Percentiles rank a stretch among this genome's conserved stretches.
These are phyloP conservation scores for Vitis rupestris DNA, from an alignment of 164 flowering plant genomes.

Conservation along the genomic window DNA sequence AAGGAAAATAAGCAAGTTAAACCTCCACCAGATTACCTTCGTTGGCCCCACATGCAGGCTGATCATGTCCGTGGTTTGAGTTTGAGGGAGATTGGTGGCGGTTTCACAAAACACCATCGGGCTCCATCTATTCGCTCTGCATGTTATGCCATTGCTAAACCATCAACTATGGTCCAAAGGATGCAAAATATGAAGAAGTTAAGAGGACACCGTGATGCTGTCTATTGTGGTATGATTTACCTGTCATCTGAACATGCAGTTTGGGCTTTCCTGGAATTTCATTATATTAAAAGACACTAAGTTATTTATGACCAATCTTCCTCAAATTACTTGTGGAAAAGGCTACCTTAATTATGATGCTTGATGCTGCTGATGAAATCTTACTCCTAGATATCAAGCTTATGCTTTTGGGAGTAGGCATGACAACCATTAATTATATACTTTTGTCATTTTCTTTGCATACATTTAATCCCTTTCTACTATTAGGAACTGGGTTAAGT, in stretches of 20 bases:
- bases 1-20: slow-evolving; percentile 34
- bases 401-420: too few relatives aligned
- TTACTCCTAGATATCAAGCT: too few relatives aligned
- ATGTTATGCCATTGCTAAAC: slow-evolving; percentile 92
- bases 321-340: too few relatives aligned
- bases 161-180: slow-evolving; percentile 83
- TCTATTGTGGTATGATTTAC: slow-evolving; percentile 76
- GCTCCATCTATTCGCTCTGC: slow-evolving; percentile 87
- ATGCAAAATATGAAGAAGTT: slow-evolving; percentile 81
- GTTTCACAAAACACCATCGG: slow-evolving; percentile 86
- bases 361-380: too few relatives aligned
- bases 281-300: not conserved
- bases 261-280: not conserved
- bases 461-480: too few relatives aligned
- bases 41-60: slow-evolving; percentile 94
- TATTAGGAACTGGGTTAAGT: too few relatives aligned
- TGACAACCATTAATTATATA: too few relatives aligned
- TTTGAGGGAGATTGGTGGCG: slow-evolving; percentile 94
- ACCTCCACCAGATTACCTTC: slow-evolving; percentile 54
- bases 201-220: slow-evolving; percentile 90
- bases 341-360: too few relatives aligned
- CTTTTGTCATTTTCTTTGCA: too few relatives aligned
- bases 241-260: not conserved
- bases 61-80: slow-evolving; percentile 83
- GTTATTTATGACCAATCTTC: not conserved